These are phyloP conservation scores for Lolium multiflorum DNA, from an alignment of 176 grass and related monocot genomes.

Conservation along the genomic window DNA sequence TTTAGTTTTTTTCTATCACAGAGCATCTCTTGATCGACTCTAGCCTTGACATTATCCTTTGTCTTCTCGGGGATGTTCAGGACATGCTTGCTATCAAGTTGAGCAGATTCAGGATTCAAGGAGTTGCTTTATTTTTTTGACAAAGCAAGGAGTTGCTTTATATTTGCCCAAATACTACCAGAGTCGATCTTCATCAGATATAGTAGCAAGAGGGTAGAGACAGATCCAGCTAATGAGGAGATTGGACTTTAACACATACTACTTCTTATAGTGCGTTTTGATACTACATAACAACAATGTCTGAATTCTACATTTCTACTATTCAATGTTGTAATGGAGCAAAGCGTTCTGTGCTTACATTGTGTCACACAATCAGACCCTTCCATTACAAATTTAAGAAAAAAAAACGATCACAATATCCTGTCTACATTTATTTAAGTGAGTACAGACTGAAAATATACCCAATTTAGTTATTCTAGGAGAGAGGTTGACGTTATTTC, in stretches of 20 bases:
- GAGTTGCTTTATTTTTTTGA: too few species aligned
- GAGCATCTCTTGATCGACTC: too few species aligned
- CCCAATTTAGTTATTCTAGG: neutral
- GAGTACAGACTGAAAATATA: neutral
- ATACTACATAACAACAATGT: neutral
- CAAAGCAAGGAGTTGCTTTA: neutral
- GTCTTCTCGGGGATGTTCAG: neutral
- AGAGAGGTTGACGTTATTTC: neutral
- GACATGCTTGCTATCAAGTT: neutral
- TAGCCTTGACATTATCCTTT: too few species aligned
- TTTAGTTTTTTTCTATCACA: too few species aligned
- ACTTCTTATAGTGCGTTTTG: too few species aligned
- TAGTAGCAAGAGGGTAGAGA: neutral
- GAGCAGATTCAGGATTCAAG: neutral
- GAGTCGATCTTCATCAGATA: neutral
- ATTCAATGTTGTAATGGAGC: slow-evolving; percentile 1
- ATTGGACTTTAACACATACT: neutral
- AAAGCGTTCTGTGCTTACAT: neutral
- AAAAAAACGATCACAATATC: neutral
- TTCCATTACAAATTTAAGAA: neutral
- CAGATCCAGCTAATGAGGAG: neutral
- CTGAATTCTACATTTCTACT: neutral
- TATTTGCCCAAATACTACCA: neutral
- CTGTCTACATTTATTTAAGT: neutral
- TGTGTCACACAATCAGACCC: neutral